A percentile compares a stretch with the other conserved stretches of the same genome.
Conservation (phyloP, 2,329 filamentous ascomycete genomes). For the Leptoxyphium fumago region DNA sequence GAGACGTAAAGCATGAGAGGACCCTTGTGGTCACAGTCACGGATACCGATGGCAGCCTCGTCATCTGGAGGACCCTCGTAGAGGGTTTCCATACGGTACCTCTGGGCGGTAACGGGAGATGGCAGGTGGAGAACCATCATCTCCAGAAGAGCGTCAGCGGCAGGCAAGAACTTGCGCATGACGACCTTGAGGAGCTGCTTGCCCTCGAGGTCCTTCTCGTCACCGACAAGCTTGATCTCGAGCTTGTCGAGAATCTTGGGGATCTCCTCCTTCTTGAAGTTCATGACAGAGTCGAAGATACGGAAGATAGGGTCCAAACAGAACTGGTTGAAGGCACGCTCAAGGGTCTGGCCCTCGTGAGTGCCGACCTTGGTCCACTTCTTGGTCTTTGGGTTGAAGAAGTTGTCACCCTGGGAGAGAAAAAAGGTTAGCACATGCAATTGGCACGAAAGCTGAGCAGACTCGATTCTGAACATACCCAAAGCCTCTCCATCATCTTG, state of each 20-base stretch:
- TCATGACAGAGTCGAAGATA: constrained; percentile 92
- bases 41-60: constrained; percentile 86
- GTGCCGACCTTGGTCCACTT: constrained; percentile 91
- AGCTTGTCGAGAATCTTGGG: constrained; percentile 77
- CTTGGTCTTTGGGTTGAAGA: constrained; percentile 99
- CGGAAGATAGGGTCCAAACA: constrained; percentile 99
- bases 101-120: constrained; percentile 88
- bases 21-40: constrained; percentile 94
- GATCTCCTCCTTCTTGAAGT: constrained; percentile 96
- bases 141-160: constrained; percentile 93
- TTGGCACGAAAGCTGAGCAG: too few species aligned
- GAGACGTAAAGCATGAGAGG: constrained; percentile 99
- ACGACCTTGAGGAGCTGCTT: constrained; percentile 96
- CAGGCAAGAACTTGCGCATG: constrained; percentile 98
- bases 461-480: constrained; percentile 43
- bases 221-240: constrained; percentile 71
- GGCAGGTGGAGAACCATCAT: constrained; percentile 99
- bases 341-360: constrained; percentile 73
- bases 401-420: constrained; percentile 84
- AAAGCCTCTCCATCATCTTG: constrained; percentile 99
- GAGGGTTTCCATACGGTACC: constrained; percentile 94
- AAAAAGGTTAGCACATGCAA: constrained; percentile 5
- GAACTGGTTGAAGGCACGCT: constrained; percentile 99
- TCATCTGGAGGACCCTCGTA: constrained; percentile 97
- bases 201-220: constrained; percentile 89